A percentile compares a stretch with the other conserved stretches of the same genome.
Conservation (phyloP, 331 rosid species). For the Quercus tomentella region DNA sequence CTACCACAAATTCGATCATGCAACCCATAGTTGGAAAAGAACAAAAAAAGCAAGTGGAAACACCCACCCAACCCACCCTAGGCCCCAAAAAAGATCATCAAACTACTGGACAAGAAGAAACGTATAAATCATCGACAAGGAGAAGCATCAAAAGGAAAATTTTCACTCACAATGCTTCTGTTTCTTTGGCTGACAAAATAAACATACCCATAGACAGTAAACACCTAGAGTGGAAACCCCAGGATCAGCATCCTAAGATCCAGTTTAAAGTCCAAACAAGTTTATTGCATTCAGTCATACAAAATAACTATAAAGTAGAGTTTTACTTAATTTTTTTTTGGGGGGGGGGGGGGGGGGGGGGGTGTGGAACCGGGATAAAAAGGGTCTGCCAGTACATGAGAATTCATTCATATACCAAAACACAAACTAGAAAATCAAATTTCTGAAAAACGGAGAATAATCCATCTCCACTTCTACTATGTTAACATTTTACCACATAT, state of each 20-base stretch:
- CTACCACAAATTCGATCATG: too few relatives aligned
- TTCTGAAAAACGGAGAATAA: neutral
- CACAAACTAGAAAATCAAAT: slow-evolving; percentile 2
- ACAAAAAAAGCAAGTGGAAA: too few relatives aligned
- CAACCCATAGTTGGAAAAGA: too few relatives aligned
- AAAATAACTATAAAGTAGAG: neutral
- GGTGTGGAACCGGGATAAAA: neutral
- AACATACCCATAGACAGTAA: neutral
- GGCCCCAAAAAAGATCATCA: too few relatives aligned
- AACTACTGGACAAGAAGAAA: too few relatives aligned
- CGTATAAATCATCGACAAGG: too few relatives aligned
- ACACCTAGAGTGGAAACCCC: neutral
- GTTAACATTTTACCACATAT: slow-evolving; percentile 30
- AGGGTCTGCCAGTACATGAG: slow-evolving; percentile 1
- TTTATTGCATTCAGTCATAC: neutral
- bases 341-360: too few relatives aligned
- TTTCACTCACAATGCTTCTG: too few relatives aligned
- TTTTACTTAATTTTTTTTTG: slow-evolving; percentile 1
- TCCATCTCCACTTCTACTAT: slow-evolving; percentile 21
- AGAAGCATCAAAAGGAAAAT: too few relatives aligned
- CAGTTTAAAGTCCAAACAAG: neutral
- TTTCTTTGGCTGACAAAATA: too few relatives aligned
- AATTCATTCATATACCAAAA: slow-evolving; percentile 3
- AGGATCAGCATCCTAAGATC: neutral
- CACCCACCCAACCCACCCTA: too few relatives aligned